Evolutionary conservation across 768 basidiomycete species (phyloP).

Genomic region (Lactarius vividus): DNA sequence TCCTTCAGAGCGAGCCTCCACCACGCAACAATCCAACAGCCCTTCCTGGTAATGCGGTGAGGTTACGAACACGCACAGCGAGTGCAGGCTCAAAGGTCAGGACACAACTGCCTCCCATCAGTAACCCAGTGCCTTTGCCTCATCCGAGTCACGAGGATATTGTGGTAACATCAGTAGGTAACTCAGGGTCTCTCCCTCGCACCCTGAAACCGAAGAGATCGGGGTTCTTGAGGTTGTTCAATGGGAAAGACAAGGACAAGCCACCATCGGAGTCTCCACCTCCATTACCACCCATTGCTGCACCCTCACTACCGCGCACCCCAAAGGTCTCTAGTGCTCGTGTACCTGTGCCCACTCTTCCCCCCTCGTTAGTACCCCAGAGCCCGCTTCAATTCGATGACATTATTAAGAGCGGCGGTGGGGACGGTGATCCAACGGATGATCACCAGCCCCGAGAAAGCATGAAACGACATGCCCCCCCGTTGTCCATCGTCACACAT

Average conservation of each 20-base stretch:
- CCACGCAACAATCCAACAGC: slow-evolving; percentile 25
- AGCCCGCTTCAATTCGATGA: slow-evolving; percentile 18
- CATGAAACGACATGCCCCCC: slow-evolving; percentile 1
- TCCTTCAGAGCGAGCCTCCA: slow-evolving; percentile 35
- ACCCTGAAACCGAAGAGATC: slow-evolving; percentile 74
- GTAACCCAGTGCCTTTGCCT: slow-evolving; percentile 23
- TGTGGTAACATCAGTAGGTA: slow-evolving; percentile 10
- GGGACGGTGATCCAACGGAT: background rate
- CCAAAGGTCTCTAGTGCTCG: slow-evolving; percentile 30
- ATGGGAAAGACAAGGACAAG: slow-evolving; percentile 47
- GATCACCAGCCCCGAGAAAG: background rate
- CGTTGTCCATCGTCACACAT: slow-evolving; percentile 18
- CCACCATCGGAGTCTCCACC: slow-evolving; percentile 57
- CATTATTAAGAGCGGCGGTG: slow-evolving; percentile 3
- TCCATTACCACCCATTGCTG: slow-evolving; percentile 38
- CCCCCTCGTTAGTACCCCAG: slow-evolving; percentile 19
- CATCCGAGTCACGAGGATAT: slow-evolving; percentile 7
- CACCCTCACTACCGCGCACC: slow-evolving; percentile 21
- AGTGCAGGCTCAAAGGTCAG: slow-evolving; percentile 55
- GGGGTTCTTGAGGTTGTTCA: slow-evolving; percentile 77
- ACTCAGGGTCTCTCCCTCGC: slow-evolving; percentile 38
- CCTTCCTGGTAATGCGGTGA: slow-evolving; percentile 27
- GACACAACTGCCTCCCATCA: slow-evolving; percentile 15
- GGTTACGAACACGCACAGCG: slow-evolving; percentile 55
- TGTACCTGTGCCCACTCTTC: slow-evolving; percentile 26